Conservation (phyloP, 139 green algal species). For the Coccomyxa sp. region DNA sequence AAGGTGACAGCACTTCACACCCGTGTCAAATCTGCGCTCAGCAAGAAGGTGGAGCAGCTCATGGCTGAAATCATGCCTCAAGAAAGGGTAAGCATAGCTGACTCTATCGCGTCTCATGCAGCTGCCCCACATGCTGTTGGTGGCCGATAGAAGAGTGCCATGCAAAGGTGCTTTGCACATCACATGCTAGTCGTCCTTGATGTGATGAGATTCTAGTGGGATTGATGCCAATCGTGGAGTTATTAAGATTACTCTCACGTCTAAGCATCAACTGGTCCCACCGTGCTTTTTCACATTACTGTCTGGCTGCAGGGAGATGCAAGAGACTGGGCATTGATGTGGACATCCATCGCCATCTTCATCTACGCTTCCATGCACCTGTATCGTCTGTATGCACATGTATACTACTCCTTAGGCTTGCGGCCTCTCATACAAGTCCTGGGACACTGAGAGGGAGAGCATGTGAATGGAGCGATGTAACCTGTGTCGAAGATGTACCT, state of each 20-base stretch:
- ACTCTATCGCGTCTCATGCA: not conserved
- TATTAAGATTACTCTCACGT: not conserved
- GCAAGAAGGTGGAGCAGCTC: not conserved
- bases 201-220: not conserved
- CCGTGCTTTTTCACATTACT: no score
- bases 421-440: not conserved
- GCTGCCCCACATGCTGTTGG: not conserved
- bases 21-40: no score
- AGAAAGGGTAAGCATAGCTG: not conserved
- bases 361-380: not conserved
- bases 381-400: not conserved
- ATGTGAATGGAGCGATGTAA: no score
- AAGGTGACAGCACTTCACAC: no score
- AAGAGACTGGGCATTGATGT: not conserved
- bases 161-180: not conserved
- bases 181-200: not conserved
- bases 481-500: no score
- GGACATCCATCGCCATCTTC: not conserved
- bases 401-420: not conserved
- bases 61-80: not conserved
- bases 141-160: no score
- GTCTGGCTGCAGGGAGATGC: not conserved
- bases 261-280: no score
- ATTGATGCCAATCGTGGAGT: not conserved
- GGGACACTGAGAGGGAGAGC: no score